Conservation (phyloP, 2,329 filamentous ascomycete genomes). For the Arachnomyces sp. region DNA sequence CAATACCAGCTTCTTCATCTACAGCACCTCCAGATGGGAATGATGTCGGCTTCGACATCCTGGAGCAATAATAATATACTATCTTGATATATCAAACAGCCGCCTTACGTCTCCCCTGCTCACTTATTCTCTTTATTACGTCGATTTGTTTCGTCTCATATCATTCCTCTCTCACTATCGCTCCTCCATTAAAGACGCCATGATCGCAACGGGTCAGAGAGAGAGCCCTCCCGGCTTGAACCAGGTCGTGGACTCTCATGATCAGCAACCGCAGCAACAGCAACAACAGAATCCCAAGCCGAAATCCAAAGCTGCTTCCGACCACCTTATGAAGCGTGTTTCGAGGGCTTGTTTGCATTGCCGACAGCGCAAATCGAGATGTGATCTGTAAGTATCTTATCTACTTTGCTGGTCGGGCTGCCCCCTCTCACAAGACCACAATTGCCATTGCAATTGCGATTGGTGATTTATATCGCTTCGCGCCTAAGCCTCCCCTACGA, state of each 20-base stretch:
- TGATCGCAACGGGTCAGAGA: too few species aligned
- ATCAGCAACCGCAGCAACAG: background rate
- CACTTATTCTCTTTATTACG: too few species aligned
- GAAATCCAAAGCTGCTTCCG: slow-evolving; percentile 20
- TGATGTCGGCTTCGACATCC: too few species aligned
- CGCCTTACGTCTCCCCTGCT: too few species aligned
- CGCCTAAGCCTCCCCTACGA: background rate
- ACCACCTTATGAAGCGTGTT: slow-evolving; percentile 35
- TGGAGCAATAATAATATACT: too few species aligned
- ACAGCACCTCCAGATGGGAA: too few species aligned
- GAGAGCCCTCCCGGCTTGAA: too few species aligned
- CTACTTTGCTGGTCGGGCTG: slow-evolving; percentile 2
- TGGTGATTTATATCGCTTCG: background rate
- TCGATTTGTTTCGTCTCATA: too few species aligned
- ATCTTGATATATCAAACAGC: too few species aligned
- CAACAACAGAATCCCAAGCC: slow-evolving; percentile 8
- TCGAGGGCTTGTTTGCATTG: slow-evolving; percentile 43
- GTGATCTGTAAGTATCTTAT: slow-evolving; percentile 39
- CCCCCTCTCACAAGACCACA: slow-evolving; percentile 6
- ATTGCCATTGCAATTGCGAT: slow-evolving; percentile 1
- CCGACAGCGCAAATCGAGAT: slow-evolving; percentile 43
- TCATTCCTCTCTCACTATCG: too few species aligned
- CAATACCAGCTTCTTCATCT: too few species aligned
- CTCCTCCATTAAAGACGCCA: too few species aligned
- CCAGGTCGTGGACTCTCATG: slow-evolving; percentile 7